These are phyloP conservation scores for Suillus bovinus DNA, from an alignment of 768 basidiomycete genomes.

Conservation along the genomic window DNA sequence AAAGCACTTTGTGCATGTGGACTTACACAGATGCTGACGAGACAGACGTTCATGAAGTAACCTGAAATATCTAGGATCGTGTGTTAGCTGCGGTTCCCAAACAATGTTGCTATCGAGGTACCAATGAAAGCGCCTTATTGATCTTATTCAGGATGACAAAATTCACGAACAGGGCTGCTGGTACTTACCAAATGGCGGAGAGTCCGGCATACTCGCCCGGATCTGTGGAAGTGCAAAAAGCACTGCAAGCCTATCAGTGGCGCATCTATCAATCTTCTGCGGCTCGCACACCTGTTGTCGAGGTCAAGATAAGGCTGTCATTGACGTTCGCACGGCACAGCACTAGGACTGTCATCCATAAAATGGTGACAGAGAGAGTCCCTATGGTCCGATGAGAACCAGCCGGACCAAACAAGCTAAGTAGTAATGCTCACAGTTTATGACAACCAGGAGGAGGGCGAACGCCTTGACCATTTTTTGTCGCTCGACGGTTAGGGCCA, in stretches of 20 bases:
- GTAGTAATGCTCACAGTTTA: constrained; percentile 2
- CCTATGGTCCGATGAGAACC: neutral
- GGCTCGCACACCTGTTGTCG: constrained; percentile 4
- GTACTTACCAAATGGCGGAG: constrained; percentile 11
- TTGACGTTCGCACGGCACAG: constrained; percentile 1
- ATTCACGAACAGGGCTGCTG: neutral
- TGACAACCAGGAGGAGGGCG: constrained; percentile 4
- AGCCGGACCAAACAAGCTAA: neutral
- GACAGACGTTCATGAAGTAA: constrained; percentile 12
- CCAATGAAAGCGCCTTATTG: constrained; percentile 8
- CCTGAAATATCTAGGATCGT: constrained; percentile 6
- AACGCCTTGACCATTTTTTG: constrained; percentile 6
- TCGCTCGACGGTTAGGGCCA: neutral
- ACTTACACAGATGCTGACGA: constrained; percentile 10
- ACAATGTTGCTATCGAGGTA: neutral
- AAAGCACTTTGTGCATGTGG: neutral
- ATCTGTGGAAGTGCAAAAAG: constrained; percentile 12
- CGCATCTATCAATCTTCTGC: neutral
- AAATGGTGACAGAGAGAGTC: constrained; percentile 5
- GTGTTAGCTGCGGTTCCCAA: neutral
- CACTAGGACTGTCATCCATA: constrained; percentile 12
- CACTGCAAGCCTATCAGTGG: neutral
- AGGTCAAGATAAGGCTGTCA: constrained; percentile 5
- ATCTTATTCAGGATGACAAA: neutral
- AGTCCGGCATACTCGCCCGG: constrained; percentile 9